Evolutionary conservation across 2,329 filamentous ascomycete genomes (phyloP), one percentile per base, ranked within the genome.

Genomic region (Nemania sp.): DNA sequence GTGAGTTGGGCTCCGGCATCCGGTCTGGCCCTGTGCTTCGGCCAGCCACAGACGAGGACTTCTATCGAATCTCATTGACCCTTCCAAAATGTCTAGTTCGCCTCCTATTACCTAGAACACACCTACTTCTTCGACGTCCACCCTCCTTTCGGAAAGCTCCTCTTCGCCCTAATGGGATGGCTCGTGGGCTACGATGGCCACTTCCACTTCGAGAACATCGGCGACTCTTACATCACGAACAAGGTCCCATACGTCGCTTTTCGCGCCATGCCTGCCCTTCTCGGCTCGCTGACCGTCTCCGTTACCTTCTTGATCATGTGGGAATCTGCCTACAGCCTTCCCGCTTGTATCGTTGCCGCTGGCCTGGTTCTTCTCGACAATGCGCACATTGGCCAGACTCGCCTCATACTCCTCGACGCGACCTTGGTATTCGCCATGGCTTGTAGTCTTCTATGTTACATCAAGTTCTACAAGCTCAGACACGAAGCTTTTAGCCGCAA

Each of bases 61-160:
- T 50, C 48, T 17, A 32, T 53, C 45, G 57, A 60, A 54, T 45
- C 64, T 68, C 13, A 25, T 47, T 25, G n/a, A 32, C 12, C 12
- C 7, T 15, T 55, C 65, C 68, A 11, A 13, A 43, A 46, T 20
- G 15, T 59, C 21, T 69, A 90, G 87, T 90, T 90, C 73, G 87
- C 87, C 57, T 90, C 87, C 10, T 89, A 87, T 74, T 99, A 99
- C 76, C 88, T 99, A 70, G 89, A 97, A 80, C 90, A 92, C 71
- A 97, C 92, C 64, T 99, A 98, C 82, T 99, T 99, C 84, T 99
- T 99, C 87, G 95, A 99, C 80, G 95, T 99, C 57, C 95, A 99
- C 77, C 95, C 95, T 68, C 95, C 95, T 15, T 96, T 99, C 71
- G 95, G 91, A 77, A 99, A 99, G 83, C 92, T 99, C 62, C 88